phyloP scores from a whole-genome alignment of 2,329 filamentous ascomycete genomes.

The Nemania serpens region DNA sequence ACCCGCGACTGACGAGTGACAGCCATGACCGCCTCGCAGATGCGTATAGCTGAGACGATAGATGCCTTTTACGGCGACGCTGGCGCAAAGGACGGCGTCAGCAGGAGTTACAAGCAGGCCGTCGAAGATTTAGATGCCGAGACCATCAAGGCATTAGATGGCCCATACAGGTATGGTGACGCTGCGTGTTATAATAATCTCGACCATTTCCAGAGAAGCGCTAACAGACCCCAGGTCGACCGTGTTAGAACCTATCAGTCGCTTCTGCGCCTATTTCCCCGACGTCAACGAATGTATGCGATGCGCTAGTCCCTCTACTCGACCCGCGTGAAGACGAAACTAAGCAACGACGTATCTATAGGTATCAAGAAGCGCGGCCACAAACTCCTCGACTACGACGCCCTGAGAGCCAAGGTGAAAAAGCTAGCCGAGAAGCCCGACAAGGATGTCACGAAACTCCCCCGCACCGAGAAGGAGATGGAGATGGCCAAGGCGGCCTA shows the following conservation, averaged over 20 bases:
- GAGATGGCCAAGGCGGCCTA: slow-evolving; percentile 93
- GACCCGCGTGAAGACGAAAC: neutral
- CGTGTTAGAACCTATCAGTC: slow-evolving; percentile 91
- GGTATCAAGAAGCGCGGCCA: slow-evolving; percentile 97
- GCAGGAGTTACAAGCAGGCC: slow-evolving; percentile 95
- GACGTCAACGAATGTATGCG: slow-evolving; percentile 92
- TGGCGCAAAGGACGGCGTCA: slow-evolving; percentile 92
- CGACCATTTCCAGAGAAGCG: neutral
- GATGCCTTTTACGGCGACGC: slow-evolving; percentile 98
- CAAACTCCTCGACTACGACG: slow-evolving; percentile 98
- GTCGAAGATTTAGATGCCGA: slow-evolving; percentile 97
- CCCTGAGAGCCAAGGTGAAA: slow-evolving; percentile 94
- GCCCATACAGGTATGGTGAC: slow-evolving; percentile 76
- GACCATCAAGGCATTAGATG: slow-evolving; percentile 97
- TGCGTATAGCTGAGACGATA: slow-evolving; percentile 99
- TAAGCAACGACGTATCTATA: slow-evolving; percentile 41
- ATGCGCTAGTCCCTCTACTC: neutral
- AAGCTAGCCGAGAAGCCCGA: slow-evolving; percentile 97
- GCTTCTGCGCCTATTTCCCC: slow-evolving; percentile 98
- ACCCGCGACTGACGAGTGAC: slow-evolving; percentile 55
- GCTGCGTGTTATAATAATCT: neutral
- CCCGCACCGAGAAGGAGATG: slow-evolving; percentile 92
- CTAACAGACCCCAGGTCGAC: slow-evolving; percentile 64
- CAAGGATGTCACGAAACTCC: slow-evolving; percentile 96
- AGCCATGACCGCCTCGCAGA: slow-evolving; percentile 94